These are phyloP conservation scores for Exophiala viscosa DNA, from an alignment of 2,329 filamentous ascomycete genomes.

Conservation along the genomic window DNA sequence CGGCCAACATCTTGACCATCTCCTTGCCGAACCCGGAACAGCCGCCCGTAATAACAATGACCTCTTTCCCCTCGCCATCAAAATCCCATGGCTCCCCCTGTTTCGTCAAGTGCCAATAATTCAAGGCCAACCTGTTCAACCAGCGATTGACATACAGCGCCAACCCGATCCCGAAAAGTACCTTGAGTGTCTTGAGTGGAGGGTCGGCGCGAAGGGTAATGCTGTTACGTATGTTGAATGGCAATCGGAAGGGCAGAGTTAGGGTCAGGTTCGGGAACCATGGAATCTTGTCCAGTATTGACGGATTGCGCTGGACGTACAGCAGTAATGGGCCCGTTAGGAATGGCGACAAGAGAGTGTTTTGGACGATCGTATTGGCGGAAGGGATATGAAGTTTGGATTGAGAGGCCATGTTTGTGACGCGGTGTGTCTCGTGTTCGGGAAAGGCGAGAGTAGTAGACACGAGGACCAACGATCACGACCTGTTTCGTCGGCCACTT, in stretches of 20 bases:
- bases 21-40: conserved; percentile 68
- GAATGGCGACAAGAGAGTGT: conserved; percentile 14
- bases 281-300: conserved; percentile 8
- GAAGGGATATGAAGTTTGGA: conserved; percentile 3
- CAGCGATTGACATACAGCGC: conserved; percentile 48
- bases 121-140: conserved; percentile 49
- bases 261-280: conserved; percentile 8
- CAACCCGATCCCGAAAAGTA: conserved; percentile 53
- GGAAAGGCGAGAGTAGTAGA: too few relatives aligned
- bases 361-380: conserved; percentile 2
- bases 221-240: conserved; percentile 6
- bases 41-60: conserved; percentile 53
- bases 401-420: conserved; percentile 3
- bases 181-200: conserved; percentile 33
- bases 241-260: conserved; percentile 11
- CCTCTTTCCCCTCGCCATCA: conserved; percentile 51
- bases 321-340: conserved; percentile 18
- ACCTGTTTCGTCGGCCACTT: too few relatives aligned
- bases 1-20: conserved; percentile 63
- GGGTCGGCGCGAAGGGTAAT: conserved; percentile 7
- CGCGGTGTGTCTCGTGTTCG: too few relatives aligned
- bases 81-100: conserved; percentile 29
- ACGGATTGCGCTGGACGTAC: conserved; percentile 13
- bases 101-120: conserved; percentile 38
- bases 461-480: too few relatives aligned